A percentile compares a stretch with the other conserved stretches of the same genome.
These are phyloP conservation scores for Naganishia onofrii DNA, from an alignment of 768 basidiomycete genomes.

Conservation along the genomic window DNA sequence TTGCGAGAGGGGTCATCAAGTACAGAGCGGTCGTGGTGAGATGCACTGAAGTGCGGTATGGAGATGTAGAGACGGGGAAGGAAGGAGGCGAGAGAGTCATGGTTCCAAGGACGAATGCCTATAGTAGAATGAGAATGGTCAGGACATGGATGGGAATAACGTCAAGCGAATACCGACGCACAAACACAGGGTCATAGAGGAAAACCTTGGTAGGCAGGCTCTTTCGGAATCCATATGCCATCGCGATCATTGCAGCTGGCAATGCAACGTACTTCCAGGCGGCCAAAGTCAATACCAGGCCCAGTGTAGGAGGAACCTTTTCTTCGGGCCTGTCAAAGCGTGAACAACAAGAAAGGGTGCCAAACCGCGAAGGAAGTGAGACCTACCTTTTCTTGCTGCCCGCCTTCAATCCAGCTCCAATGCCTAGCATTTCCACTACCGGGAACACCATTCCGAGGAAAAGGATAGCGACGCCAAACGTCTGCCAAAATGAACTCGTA, in stretches of 20 bases:
- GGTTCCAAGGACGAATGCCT: conserved; percentile 46
- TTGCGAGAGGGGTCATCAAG: conserved; percentile 39
- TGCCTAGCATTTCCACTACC: conserved; percentile 40
- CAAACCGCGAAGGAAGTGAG: background rate
- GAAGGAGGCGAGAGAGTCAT: conserved; percentile 42
- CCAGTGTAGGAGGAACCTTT: conserved; percentile 43
- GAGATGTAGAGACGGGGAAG: conserved; percentile 33
- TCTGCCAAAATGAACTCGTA: conserved; percentile 43
- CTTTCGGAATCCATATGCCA: conserved; percentile 43
- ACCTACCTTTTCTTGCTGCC: conserved; percentile 39
- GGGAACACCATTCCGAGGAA: conserved; percentile 40
- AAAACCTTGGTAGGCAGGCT: conserved; percentile 42
- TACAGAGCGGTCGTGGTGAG: conserved; percentile 38
- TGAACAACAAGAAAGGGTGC: background rate
- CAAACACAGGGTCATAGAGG: conserved; percentile 49
- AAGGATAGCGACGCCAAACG: conserved; percentile 38
- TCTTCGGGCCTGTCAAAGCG: conserved; percentile 32
- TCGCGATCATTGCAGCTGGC: conserved; percentile 40
- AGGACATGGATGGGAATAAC: background rate
- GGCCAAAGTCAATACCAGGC: conserved; percentile 39
- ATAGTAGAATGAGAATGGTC: background rate
- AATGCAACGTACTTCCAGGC: conserved; percentile 44
- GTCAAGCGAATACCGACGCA: conserved; percentile 31
- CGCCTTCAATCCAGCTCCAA: conserved; percentile 39
- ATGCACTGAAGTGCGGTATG: conserved; percentile 44